These are phyloP conservation scores for Trichoderma erinaceum DNA, from an alignment of 495 filamentous ascomycete genomes.

Conservation along the genomic window DNA sequence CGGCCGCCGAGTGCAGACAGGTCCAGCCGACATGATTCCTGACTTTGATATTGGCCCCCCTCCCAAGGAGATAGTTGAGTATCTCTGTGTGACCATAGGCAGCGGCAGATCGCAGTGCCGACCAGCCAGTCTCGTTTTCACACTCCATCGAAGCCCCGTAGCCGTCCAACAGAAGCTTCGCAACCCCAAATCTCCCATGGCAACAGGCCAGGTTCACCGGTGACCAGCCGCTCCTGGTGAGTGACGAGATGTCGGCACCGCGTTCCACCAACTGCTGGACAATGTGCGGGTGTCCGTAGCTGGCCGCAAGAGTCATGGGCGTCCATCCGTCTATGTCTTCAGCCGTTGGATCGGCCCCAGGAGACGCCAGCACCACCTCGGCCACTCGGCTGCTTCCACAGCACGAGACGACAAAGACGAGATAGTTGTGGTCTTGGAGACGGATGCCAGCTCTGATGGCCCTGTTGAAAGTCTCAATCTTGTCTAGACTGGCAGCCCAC, in stretches of 20 bases:
- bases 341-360: background rate
- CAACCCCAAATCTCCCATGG: background rate
- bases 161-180: constrained; percentile 3
- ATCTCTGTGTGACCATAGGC: background rate
- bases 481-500: background rate
- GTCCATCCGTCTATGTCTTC: background rate
- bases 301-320: background rate
- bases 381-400: background rate
- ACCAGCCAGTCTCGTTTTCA: background rate
- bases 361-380: background rate
- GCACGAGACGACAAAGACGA: constrained; percentile 1
- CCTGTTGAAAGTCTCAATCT: background rate
- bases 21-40: background rate
- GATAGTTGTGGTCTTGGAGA: background rate
- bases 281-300: background rate
- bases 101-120: background rate
- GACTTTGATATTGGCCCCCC: background rate
- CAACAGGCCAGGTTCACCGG: background rate
- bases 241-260: background rate
- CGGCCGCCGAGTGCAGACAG: background rate
- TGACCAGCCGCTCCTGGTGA: background rate
- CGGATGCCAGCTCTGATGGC: background rate
- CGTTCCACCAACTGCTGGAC: background rate
- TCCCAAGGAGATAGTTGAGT: background rate
- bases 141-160: background rate